These are phyloP conservation scores for Stereocaulon alpinum DNA, from an alignment of 495 filamentous ascomycete genomes.

Conservation along the genomic window DNA sequence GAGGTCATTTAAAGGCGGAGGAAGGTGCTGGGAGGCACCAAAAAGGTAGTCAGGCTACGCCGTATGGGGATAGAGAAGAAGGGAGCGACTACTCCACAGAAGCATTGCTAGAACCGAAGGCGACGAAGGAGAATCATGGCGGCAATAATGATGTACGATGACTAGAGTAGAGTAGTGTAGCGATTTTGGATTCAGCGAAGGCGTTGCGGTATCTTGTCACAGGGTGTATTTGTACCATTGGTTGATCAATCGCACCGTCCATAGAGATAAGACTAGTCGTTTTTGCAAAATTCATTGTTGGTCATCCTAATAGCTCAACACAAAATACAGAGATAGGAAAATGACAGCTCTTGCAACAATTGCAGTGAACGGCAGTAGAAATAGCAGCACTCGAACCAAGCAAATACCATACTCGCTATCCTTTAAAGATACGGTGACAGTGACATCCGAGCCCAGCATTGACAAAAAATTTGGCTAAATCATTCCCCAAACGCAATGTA, in stretches of 20 bases:
- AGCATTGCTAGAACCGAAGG: not conserved
- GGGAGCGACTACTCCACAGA: not conserved
- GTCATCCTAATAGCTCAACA: not conserved
- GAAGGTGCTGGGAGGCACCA: constrained; percentile 19
- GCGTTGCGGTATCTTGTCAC: not conserved
- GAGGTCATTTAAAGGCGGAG: constrained; percentile 20
- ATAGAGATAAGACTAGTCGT: no score
- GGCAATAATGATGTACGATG: not conserved
- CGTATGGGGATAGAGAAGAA: constrained; percentile 10
- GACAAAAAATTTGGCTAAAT: no score
- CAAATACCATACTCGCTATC: no score
- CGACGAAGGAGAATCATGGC: not conserved
- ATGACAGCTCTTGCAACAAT: no score
- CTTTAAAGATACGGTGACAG: no score
- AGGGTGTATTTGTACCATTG: not conserved
- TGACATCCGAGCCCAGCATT: no score
- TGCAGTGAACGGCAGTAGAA: no score
- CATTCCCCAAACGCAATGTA: no score
- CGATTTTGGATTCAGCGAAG: not conserved
- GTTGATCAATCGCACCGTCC: no score
- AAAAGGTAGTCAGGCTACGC: constrained; percentile 18
- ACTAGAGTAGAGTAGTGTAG: not conserved
- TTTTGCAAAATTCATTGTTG: no score
- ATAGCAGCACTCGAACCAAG: no score
- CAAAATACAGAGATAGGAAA: not conserved